Evolutionary conservation across 345 rosid genomes (phyloP).

Genomic region (Hibiscus syriacus): DNA sequence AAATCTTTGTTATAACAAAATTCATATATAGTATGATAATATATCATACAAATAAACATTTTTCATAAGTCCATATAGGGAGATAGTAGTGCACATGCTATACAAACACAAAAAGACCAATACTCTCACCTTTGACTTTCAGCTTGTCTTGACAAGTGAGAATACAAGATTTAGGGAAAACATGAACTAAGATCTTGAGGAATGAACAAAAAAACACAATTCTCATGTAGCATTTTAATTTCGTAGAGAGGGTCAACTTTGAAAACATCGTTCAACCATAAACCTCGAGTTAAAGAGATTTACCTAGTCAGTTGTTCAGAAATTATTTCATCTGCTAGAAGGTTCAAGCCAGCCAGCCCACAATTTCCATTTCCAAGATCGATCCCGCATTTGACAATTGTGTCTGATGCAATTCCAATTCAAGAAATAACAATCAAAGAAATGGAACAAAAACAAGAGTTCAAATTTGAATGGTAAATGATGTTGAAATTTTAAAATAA

Average conservation of each 20-base stretch:
- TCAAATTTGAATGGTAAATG: background rate
- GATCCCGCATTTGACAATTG: slow-evolving; percentile 2
- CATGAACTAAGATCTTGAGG: background rate
- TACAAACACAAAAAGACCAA: background rate
- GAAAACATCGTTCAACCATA: background rate
- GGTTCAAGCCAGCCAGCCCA: slow-evolving; percentile 26
- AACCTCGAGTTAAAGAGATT: background rate
- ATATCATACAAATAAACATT: background rate
- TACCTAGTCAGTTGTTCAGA: slow-evolving; percentile 91
- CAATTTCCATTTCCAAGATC: slow-evolving; percentile 16
- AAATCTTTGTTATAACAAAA: background rate
- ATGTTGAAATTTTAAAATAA: background rate
- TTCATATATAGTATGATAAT: background rate
- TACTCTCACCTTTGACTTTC: background rate
- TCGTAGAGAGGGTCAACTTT: background rate
- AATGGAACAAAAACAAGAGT: background rate
- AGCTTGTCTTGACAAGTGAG: background rate
- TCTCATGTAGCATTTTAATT: background rate
- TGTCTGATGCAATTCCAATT: slow-evolving; percentile 24
- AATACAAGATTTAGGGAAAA: background rate
- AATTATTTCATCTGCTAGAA: slow-evolving; percentile 79
- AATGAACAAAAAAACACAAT: background rate
- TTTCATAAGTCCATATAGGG: background rate
- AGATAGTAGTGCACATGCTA: background rate
- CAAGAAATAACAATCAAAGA: slow-evolving; percentile 4